phyloP scores from a whole-genome alignment of 2,329 filamentous ascomycete genomes.

The Ceratocystis harringtonii region DNA sequence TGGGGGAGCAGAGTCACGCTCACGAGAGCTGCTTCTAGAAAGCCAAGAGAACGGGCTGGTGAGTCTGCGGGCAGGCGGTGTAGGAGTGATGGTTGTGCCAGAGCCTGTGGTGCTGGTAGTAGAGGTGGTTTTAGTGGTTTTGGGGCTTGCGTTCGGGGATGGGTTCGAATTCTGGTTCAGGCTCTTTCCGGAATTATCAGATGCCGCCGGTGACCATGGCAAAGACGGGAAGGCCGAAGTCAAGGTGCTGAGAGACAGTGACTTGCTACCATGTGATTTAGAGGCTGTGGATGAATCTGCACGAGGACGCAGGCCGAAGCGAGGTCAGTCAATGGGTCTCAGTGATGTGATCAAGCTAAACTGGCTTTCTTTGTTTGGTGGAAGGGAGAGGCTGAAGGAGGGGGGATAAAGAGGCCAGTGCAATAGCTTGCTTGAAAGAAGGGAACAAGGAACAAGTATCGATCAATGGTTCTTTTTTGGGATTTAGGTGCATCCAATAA shows the following conservation, averaged over 20 bases:
- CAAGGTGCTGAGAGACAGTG: slow-evolving; percentile 52
- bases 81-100: slow-evolving; percentile 19
- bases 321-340: slow-evolving; percentile 18
- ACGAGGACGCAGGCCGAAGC: not conserved
- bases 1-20: slow-evolving; percentile 31
- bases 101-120: slow-evolving; percentile 20
- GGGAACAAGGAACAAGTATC: not conserved
- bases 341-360: not conserved
- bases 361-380: slow-evolving; percentile 1
- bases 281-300: slow-evolving; percentile 9
- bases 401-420: not conserved
- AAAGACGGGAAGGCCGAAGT: slow-evolving; percentile 57
- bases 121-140: slow-evolving; percentile 25
- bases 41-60: slow-evolving; percentile 82
- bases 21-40: slow-evolving; percentile 37
- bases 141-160: slow-evolving; percentile 23
- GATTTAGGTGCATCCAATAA: not conserved
- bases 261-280: slow-evolving; percentile 26
- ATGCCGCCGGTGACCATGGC: slow-evolving; percentile 50
- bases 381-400: not conserved
- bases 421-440: not conserved
- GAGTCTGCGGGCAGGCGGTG: slow-evolving; percentile 49
- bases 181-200: slow-evolving; percentile 33
- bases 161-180: slow-evolving; percentile 25
- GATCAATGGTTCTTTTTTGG: not conserved